These are phyloP conservation scores for Sicyos baderoa DNA, from an alignment of 306 rosid species.

Conservation along the genomic window DNA sequence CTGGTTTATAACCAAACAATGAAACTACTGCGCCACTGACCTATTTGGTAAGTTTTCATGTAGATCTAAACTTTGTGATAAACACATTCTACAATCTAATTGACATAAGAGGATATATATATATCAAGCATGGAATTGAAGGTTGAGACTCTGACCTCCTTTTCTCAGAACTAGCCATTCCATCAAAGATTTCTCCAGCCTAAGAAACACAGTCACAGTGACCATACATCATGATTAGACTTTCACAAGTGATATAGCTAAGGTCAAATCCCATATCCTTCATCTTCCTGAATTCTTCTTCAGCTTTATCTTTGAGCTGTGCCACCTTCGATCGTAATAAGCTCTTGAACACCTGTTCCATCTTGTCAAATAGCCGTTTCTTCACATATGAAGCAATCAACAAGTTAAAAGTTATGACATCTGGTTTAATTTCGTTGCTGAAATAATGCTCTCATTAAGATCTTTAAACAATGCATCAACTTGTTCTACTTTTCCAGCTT, in stretches of 20 bases:
- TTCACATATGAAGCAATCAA: conserved; percentile 86
- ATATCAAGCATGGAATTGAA: conserved; percentile 84
- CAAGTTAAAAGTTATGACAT: conserved; percentile 69
- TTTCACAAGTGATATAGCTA: conserved; percentile 70
- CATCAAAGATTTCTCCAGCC: conserved; percentile 66
- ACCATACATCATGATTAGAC: conserved; percentile 73
- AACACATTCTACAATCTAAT: conserved; percentile 38
- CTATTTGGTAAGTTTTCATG: too few species aligned
- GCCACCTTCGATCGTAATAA: conserved; percentile 75
- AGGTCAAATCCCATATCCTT: conserved; percentile 61
- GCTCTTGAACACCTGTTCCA: conserved; percentile 94
- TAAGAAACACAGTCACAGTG: conserved; percentile 61
- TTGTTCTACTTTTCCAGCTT: conserved; percentile 47
- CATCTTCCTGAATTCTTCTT: conserved; percentile 47
- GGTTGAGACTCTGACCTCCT: conserved; percentile 58
- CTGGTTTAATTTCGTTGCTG: conserved; percentile 62
- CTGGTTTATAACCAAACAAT: too few species aligned
- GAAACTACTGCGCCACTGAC: too few species aligned
- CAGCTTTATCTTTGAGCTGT: conserved; percentile 59
- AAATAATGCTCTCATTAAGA: conserved; percentile 65
- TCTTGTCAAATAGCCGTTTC: conserved; percentile 77
- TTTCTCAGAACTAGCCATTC: conserved; percentile 45
- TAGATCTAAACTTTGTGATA: too few species aligned
- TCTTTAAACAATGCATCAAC: conserved; percentile 71
- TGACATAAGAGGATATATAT: too few species aligned